Conservation (phyloP, 306 rosid genomes). For the Gleditsia sinensis region DNA sequence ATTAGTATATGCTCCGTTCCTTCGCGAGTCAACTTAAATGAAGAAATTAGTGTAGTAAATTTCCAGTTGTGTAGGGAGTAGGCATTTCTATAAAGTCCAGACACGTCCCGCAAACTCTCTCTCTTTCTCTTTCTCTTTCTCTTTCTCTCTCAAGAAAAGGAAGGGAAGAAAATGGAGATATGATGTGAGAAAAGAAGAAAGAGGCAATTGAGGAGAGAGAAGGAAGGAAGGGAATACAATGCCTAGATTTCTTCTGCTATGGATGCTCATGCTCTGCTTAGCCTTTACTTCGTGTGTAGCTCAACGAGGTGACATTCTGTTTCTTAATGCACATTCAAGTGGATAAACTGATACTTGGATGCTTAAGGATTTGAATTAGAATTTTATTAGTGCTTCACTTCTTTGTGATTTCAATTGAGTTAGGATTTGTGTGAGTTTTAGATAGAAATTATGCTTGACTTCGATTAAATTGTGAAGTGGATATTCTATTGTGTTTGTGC, state of each 20-base stretch:
- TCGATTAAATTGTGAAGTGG: background rate
- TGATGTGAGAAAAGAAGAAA: conserved; percentile 31
- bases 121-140: background rate
- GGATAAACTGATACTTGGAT: background rate
- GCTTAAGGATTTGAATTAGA: conserved; percentile 19
- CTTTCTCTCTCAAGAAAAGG: conserved; percentile 33
- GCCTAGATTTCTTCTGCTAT: conserved; percentile 57
- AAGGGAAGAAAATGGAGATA: conserved; percentile 10
- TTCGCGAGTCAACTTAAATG: conserved; percentile 45
- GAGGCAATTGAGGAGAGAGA: background rate
- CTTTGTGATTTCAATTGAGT: conserved; percentile 24
- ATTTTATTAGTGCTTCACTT: conserved; percentile 4
- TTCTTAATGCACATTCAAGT: background rate
- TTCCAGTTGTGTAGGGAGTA: conserved; percentile 20
- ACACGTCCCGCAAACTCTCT: conserved; percentile 43
- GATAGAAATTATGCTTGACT: conserved; percentile 5
- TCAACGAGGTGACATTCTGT: conserved; percentile 51
- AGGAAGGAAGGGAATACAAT: conserved; percentile 33
- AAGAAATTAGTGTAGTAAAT: background rate
- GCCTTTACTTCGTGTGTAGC: conserved; percentile 46
- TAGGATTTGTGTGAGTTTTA: background rate
- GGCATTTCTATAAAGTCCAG: conserved; percentile 19
- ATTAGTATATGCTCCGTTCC: background rate
- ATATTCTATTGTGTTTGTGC: background rate
- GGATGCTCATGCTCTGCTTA: conserved; percentile 52